These are phyloP conservation scores for Hypoxylon sp. DNA, from an alignment of 2,329 filamentous ascomycete species.

Conservation along the genomic window DNA sequence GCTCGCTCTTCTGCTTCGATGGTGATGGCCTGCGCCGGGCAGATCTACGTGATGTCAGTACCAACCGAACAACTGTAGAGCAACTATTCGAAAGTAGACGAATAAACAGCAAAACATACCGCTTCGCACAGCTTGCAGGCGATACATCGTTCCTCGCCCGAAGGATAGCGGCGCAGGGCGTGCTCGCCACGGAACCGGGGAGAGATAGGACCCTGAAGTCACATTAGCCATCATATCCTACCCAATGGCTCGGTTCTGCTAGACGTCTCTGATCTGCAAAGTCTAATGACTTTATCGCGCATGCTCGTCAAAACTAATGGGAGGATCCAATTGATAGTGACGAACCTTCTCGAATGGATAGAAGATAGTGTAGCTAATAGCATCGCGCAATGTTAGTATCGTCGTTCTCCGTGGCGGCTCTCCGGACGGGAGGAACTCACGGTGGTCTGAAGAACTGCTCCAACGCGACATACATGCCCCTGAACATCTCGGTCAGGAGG, in stretches of 20 bases:
- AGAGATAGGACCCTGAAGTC: conserved; percentile 82
- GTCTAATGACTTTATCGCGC: conserved; percentile 14
- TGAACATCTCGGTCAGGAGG: conserved; percentile 91
- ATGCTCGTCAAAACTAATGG: neutral
- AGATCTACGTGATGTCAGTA: conserved; percentile 64
- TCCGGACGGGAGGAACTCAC: conserved; percentile 65
- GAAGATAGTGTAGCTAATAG: conserved; percentile 88
- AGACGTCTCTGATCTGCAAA: neutral
- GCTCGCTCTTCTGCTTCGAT: conserved; percentile 98
- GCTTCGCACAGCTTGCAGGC: conserved; percentile 99
- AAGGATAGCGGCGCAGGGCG: conserved; percentile 93
- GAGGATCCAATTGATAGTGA: conserved; percentile 1
- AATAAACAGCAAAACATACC: conserved; percentile 49
- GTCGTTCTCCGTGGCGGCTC: neutral
- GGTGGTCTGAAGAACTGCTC: conserved; percentile 99
- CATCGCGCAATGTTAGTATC: conserved; percentile 23
- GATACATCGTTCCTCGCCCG: conserved; percentile 98
- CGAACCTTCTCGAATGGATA: conserved; percentile 95
- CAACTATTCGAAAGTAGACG: neutral
- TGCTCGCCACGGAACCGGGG: conserved; percentile 98
- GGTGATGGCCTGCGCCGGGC: conserved; percentile 97
- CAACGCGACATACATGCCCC: conserved; percentile 96
- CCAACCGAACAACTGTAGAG: neutral
- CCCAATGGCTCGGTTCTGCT: conserved; percentile 24
- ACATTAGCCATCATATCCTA: conserved; percentile 31